Evolutionary conservation across 495 filamentous ascomycete genomes (phyloP).

Genomic region (Penicilliopsis zonata): DNA sequence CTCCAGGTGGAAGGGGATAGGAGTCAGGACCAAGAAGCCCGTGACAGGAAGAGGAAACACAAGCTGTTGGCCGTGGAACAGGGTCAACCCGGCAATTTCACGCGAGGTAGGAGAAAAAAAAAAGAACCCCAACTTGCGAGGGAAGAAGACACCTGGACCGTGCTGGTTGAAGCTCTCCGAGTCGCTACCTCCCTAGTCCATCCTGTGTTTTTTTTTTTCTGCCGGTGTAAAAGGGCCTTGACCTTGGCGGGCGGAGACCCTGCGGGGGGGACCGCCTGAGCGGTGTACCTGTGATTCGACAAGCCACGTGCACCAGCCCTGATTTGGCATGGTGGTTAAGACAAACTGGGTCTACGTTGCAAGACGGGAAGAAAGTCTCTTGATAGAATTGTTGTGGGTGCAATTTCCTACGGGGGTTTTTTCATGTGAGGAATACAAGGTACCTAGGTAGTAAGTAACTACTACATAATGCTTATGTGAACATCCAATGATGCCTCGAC

Average conservation of each 20-base stretch:
- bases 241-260: neutral
- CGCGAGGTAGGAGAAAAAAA: neutral
- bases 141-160: neutral
- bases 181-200: constrained; percentile 2
- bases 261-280: neutral
- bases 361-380: no score
- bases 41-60: no score
- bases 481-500: no score
- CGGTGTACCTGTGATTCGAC: neutral
- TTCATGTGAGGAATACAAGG: no score
- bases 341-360: no score
- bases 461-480: no score
- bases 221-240: constrained; percentile 12
- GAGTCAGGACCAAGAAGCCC: neutral
- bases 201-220: constrained; percentile 11
- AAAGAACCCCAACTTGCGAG: neutral
- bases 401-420: no score
- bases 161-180: neutral
- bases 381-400: no score
- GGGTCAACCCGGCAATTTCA: neutral
- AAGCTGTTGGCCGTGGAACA: no score
- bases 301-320: neutral
- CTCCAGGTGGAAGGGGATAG: neutral
- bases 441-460: no score
- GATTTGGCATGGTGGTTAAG: neutral